Percentiles rank a stretch among this genome's conserved stretches.
These are phyloP conservation scores for Juglanconis oblonga DNA, from an alignment of 2,329 filamentous ascomycete species.

Conservation along the genomic window DNA sequence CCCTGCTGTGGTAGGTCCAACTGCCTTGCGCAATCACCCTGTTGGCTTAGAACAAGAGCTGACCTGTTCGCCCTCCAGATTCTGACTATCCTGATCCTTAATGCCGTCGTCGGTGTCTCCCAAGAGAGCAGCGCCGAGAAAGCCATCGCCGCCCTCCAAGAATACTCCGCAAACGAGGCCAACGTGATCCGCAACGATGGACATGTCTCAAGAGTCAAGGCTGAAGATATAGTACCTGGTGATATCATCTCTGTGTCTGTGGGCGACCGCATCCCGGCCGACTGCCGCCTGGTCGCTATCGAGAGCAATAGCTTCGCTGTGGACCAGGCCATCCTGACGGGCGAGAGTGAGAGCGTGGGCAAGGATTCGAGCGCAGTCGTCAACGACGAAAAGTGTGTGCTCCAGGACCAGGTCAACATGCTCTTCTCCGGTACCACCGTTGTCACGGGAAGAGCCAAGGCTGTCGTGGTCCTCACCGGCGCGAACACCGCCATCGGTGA, in stretches of 20 bases:
- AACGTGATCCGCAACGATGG: conserved; percentile 84
- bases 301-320: conserved; percentile 97
- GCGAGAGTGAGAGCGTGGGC: conserved; percentile 93
- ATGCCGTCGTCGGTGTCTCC: conserved; percentile 94
- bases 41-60: background rate
- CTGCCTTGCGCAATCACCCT: background rate
- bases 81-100: conserved; percentile 92
- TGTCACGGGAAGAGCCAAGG: conserved; percentile 87
- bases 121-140: conserved; percentile 99
- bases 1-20: conserved; percentile 75
- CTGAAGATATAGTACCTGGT: conserved; percentile 94
- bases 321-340: conserved; percentile 95
- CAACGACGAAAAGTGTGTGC: conserved; percentile 78
- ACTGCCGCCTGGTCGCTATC: conserved; percentile 85
- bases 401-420: conserved; percentile 97
- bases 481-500: conserved; percentile 92
- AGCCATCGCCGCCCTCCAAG: conserved; percentile 94
- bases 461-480: conserved; percentile 87
- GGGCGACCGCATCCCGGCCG: conserved; percentile 89
- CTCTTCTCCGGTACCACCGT: conserved; percentile 98
- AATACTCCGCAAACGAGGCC: conserved; percentile 98
- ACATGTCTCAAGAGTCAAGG: conserved; percentile 77
- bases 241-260: conserved; percentile 86
- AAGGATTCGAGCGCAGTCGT: conserved; percentile 71
- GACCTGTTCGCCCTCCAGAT: conserved; percentile 55